A percentile compares a stretch with the other conserved stretches of the same genome.
Conservation (phyloP, 306 rosid genomes). For the Casuarina glauca region DNA sequence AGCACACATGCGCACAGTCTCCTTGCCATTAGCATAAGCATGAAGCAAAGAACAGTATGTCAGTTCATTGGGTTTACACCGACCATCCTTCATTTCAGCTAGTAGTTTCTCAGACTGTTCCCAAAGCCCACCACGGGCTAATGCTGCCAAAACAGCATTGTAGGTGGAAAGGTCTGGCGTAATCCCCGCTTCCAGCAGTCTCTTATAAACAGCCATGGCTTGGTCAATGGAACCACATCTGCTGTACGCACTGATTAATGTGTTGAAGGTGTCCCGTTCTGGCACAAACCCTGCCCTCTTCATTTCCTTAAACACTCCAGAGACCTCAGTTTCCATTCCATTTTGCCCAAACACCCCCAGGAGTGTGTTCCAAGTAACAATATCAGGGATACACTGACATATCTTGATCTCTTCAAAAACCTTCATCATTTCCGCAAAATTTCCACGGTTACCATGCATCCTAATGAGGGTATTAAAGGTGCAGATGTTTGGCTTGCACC, state of each 20-base stretch:
- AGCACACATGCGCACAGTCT: constrained; percentile 59
- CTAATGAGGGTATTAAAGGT: constrained; percentile 85
- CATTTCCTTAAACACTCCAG: constrained; percentile 85
- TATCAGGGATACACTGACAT: constrained; percentile 66
- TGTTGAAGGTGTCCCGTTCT: constrained; percentile 87
- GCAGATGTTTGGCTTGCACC: constrained; percentile 86
- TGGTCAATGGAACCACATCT: constrained; percentile 84
- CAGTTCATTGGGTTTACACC: constrained; percentile 81
- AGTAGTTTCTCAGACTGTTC: constrained; percentile 81
- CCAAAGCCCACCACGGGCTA: constrained; percentile 95
- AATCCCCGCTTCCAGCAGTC: constrained; percentile 87
- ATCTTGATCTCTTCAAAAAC: constrained; percentile 70
- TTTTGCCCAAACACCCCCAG: constrained; percentile 91
- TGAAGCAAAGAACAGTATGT: constrained; percentile 87
- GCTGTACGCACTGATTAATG: constrained; percentile 85
- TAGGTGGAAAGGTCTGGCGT: constrained; percentile 84
- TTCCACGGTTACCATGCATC: constrained; percentile 92
- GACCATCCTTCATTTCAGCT: constrained; percentile 73
- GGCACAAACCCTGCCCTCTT: constrained; percentile 96
- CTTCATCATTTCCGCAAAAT: constrained; percentile 82
- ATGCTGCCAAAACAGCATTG: constrained; percentile 85
- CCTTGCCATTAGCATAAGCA: constrained; percentile 89
- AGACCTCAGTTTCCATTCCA: constrained; percentile 79
- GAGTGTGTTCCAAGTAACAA: constrained; percentile 95
- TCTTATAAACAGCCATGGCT: constrained; percentile 74